Evolutionary conservation across 2,329 filamentous ascomycete species (phyloP).

Genomic region (Pseudocercospora fijiensis): DNA sequence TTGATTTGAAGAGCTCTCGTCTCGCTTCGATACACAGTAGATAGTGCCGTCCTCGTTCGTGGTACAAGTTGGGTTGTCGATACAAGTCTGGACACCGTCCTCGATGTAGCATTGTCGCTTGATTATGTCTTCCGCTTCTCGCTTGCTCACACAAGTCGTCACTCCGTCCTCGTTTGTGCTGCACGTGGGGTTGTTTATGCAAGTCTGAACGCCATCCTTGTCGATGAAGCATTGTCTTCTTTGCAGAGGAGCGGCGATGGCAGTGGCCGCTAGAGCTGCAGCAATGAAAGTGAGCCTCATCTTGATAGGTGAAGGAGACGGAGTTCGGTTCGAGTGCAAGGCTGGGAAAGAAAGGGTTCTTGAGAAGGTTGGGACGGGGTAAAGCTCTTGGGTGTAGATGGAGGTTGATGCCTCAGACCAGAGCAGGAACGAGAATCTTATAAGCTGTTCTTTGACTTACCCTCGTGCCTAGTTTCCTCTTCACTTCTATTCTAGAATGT

Average conservation of each 20-base stretch:
- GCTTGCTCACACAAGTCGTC: slow-evolving; percentile 16
- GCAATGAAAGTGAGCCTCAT: slow-evolving; percentile 20
- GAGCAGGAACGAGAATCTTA: neutral
- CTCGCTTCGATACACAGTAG: slow-evolving; percentile 15
- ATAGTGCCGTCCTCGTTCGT: slow-evolving; percentile 13
- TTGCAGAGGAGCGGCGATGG: slow-evolving; percentile 15
- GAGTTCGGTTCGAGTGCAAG: neutral
- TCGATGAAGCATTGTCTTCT: slow-evolving; percentile 24
- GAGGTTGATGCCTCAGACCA: neutral
- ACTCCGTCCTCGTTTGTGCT: slow-evolving; percentile 16
- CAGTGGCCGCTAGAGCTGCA: slow-evolving; percentile 13
- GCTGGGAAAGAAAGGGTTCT: neutral
- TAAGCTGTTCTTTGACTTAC: neutral
- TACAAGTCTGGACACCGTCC: slow-evolving; percentile 15
- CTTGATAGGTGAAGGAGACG: neutral
- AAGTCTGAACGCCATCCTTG: slow-evolving; percentile 18
- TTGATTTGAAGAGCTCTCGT: neutral
- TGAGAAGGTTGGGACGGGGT: neutral
- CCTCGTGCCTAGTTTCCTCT: neutral
- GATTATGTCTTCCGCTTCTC: neutral
- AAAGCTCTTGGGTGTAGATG: neutral
- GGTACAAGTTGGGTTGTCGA: slow-evolving; percentile 16
- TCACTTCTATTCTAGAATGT: slow-evolving; percentile 5
- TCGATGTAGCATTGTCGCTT: slow-evolving; percentile 23
- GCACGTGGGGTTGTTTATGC: slow-evolving; percentile 22